Conservation (phyloP, 768 basidiomycete genomes). For the Gloeostereum incarnatum region DNA sequence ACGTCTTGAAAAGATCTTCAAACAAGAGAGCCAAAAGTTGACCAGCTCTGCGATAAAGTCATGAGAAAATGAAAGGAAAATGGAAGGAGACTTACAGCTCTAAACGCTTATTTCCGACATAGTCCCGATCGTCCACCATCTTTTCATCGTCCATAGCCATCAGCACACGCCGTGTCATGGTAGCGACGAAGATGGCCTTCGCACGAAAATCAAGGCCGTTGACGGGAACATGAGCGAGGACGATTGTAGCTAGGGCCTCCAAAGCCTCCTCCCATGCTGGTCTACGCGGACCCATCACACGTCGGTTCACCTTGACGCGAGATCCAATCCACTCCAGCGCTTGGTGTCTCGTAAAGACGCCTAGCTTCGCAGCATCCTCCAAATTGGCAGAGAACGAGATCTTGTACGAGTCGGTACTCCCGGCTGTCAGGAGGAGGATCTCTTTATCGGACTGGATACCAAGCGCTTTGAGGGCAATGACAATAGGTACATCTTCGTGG, state of each 20-base stretch:
- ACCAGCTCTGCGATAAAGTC: constrained; percentile 60
- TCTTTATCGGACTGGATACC: constrained; percentile 98
- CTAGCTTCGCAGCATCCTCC: constrained; percentile 89
- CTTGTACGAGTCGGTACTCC: constrained; percentile 83
- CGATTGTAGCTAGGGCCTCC: constrained; percentile 95
- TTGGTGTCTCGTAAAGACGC: constrained; percentile 86
- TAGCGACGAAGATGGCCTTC: constrained; percentile 95
- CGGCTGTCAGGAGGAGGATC: constrained; percentile 88
- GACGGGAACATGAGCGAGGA: constrained; percentile 93
- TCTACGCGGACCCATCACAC: constrained; percentile 71
- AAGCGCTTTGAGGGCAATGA: constrained; percentile 91
- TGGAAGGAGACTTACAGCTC: constrained; percentile 65
- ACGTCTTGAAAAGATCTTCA: constrained; percentile 98
- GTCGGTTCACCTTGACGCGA: constrained; percentile 83
- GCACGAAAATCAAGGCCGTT: constrained; percentile 80
- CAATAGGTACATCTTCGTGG: constrained; percentile 95
- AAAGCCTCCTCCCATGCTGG: constrained; percentile 93
- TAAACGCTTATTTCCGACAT: constrained; percentile 97
- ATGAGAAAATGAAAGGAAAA: constrained; percentile 5
- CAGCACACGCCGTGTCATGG: constrained; percentile 92
- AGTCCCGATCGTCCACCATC: constrained; percentile 97
- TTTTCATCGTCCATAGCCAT: constrained; percentile 96
- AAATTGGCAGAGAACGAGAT: constrained; percentile 82
- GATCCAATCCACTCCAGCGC: constrained; percentile 92
- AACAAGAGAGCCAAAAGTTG: constrained; percentile 93